These are phyloP conservation scores for Ambrosia artemisiifolia DNA, from an alignment of 129 eudicot genomes.

Conservation along the genomic window DNA sequence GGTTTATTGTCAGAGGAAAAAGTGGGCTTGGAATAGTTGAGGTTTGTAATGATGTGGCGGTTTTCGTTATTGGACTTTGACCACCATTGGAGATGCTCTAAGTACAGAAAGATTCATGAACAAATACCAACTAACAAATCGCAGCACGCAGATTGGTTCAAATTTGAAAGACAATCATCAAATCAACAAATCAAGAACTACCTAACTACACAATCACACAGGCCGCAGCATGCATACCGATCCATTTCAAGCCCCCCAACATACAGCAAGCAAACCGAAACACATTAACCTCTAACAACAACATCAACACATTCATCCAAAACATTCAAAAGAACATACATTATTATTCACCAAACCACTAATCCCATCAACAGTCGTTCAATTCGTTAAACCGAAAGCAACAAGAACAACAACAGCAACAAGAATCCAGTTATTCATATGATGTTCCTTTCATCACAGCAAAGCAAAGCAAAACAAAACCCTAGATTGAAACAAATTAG, in stretches of 20 bases:
- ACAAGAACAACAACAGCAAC: constrained; percentile 11
- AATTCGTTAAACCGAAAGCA: neutral
- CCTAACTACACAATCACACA: neutral
- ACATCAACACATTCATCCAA: too few species aligned
- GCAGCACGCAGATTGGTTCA: neutral
- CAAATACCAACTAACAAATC: neutral
- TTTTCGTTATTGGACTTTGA: too few species aligned
- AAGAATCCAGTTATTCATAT: too few species aligned
- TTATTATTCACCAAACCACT: neutral
- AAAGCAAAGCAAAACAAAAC: constrained; percentile 20
- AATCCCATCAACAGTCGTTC: neutral
- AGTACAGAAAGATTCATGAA: neutral
- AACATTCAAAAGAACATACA: neutral
- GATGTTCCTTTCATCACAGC: constrained; percentile 6
- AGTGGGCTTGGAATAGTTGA: too few species aligned
- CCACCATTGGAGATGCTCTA: too few species aligned
- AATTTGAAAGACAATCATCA: neutral
- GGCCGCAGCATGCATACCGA: neutral
- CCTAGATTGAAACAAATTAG: constrained; percentile 30
- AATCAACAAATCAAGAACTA: neutral
- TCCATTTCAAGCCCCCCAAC: neutral
- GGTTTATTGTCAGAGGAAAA: too few species aligned
- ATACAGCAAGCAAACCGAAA: neutral
- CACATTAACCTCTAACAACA: too few species aligned
- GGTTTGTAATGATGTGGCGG: too few species aligned